Evolutionary conservation across 2,329 filamentous ascomycete species (phyloP).

Genomic region (Neonectria hederae): DNA sequence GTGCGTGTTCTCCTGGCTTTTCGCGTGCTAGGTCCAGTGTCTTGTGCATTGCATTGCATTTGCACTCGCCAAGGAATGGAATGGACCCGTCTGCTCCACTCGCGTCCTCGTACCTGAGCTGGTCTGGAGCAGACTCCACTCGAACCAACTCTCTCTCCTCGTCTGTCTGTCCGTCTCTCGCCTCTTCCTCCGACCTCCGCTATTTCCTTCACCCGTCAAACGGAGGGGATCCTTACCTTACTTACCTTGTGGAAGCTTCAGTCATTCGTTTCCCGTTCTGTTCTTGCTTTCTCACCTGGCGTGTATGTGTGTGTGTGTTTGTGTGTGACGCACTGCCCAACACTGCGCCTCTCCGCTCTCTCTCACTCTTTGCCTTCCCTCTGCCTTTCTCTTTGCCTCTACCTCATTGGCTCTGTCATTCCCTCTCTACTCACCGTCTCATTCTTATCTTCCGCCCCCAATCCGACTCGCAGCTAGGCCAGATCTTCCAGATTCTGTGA

Average conservation of each 20-base stretch:
- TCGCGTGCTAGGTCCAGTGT: not conserved
- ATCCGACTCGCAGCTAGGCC: slow-evolving; percentile 8
- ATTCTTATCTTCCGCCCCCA: slow-evolving; percentile 26
- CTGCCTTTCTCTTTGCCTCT: slow-evolving; percentile 6
- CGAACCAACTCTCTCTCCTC: slow-evolving; percentile 24
- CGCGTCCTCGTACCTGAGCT: slow-evolving; percentile 16
- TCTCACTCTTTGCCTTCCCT: slow-evolving; percentile 25
- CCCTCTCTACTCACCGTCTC: slow-evolving; percentile 27
- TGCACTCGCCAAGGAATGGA: not conserved
- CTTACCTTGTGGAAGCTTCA: slow-evolving; percentile 30
- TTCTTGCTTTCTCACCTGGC: slow-evolving; percentile 25
- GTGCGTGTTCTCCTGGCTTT: slow-evolving; percentile 22
- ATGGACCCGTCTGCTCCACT: slow-evolving; percentile 15
- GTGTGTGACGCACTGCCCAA: slow-evolving; percentile 32
- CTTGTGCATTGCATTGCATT: not conserved
- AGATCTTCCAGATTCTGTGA: slow-evolving; percentile 22
- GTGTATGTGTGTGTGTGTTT: slow-evolving; percentile 13
- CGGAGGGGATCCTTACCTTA: slow-evolving; percentile 41
- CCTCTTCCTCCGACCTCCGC: slow-evolving; percentile 29
- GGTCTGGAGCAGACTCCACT: slow-evolving; percentile 2
- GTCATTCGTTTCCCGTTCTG: slow-evolving; percentile 38
- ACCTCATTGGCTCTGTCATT: slow-evolving; percentile 29
- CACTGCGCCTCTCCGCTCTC: slow-evolving; percentile 31
- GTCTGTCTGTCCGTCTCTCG: not conserved
- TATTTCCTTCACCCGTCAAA: slow-evolving; percentile 33